Conservation (phyloP, 1,139 yeast species). For the Barnettozyma hawaiiensis region DNA sequence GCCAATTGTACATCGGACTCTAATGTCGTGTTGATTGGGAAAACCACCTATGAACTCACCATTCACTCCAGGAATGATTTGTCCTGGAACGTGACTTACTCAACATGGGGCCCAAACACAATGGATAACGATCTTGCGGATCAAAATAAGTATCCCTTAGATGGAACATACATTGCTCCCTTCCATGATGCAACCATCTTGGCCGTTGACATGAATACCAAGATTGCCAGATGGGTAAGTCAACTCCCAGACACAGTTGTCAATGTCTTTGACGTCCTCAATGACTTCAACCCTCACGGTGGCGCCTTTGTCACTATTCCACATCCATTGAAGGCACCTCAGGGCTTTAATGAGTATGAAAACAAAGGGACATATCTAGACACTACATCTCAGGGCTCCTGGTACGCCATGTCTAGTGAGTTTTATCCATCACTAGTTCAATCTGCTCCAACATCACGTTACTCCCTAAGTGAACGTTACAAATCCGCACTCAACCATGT, state of each 20-base stretch:
- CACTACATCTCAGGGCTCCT: slow-evolving; percentile 28
- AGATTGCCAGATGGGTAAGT: slow-evolving; percentile 77
- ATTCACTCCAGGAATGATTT: slow-evolving; percentile 63
- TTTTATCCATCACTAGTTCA: slow-evolving; percentile 77
- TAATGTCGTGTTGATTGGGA: slow-evolving; percentile 31
- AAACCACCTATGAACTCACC: slow-evolving; percentile 48
- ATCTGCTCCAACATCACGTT: slow-evolving; percentile 68
- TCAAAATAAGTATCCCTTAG: slow-evolving; percentile 51
- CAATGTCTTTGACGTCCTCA: slow-evolving; percentile 66
- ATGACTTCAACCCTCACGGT: slow-evolving; percentile 29
- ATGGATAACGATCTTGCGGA: slow-evolving; percentile 61
- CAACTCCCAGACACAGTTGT: slow-evolving; percentile 60
- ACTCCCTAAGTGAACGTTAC: slow-evolving; percentile 43
- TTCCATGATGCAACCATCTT: slow-evolving; percentile 66
- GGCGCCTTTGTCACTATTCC: slow-evolving; percentile 46
- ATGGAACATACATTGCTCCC: slow-evolving; percentile 77
- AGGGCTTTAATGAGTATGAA: slow-evolving; percentile 21
- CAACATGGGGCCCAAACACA: slow-evolving; percentile 92
- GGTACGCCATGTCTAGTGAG: slow-evolving; percentile 82
- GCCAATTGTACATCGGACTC: slow-evolving; percentile 16
- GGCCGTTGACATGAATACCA: slow-evolving; percentile 60
- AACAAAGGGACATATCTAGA: slow-evolving; percentile 24
- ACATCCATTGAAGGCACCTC: slow-evolving; percentile 50
- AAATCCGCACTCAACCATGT: slow-evolving; percentile 31
- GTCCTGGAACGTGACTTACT: slow-evolving; percentile 81